phyloP scores from a whole-genome alignment of 1,284 basidiomycete species.

The Apiotrichum domesticum region DNA sequence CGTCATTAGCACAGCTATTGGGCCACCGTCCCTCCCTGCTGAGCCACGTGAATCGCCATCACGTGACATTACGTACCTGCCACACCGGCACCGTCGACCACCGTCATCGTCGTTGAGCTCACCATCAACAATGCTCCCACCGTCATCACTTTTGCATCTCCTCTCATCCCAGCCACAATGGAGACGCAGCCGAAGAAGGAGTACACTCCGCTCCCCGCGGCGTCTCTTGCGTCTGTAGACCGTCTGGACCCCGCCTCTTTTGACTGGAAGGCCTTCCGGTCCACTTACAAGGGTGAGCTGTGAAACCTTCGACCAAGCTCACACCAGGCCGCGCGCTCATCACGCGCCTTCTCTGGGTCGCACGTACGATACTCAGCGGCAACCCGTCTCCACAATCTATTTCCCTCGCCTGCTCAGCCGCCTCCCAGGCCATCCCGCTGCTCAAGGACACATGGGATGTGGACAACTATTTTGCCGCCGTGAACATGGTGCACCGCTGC shows the following conservation, averaged over 20 bases:
- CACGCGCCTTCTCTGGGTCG: constrained; percentile 30
- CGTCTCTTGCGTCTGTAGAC: constrained; percentile 4
- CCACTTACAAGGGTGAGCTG: constrained; percentile 33
- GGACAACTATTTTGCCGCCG: constrained; percentile 13
- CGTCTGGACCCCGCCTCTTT: constrained; percentile 9
- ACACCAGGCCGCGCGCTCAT: constrained; percentile 38
- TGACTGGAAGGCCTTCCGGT: constrained; percentile 29
- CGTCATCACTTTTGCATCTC: too few relatives aligned
- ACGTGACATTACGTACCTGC: too few relatives aligned
- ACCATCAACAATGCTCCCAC: too few relatives aligned
- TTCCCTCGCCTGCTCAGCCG: constrained; percentile 24
- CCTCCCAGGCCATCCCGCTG: constrained; percentile 25
- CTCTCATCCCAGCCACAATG: too few relatives aligned
- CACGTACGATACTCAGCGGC: constrained; percentile 15
- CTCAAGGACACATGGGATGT: constrained; percentile 31
- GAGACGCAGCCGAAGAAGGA: background rate
- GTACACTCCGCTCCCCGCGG: background rate
- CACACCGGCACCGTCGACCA: too few relatives aligned
- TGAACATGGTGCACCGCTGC: constrained; percentile 8
- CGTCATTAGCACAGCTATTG: too few relatives aligned
- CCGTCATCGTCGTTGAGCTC: too few relatives aligned
- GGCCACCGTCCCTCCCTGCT: too few relatives aligned
- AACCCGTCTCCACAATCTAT: constrained; percentile 14
- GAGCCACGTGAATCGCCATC: too few relatives aligned
- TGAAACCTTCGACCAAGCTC: background rate